A percentile compares a stretch with the other conserved stretches of the same genome.
Conservation (phyloP, 2,329 filamentous ascomycete genomes). For the Westerdykella aurantiaca region DNA sequence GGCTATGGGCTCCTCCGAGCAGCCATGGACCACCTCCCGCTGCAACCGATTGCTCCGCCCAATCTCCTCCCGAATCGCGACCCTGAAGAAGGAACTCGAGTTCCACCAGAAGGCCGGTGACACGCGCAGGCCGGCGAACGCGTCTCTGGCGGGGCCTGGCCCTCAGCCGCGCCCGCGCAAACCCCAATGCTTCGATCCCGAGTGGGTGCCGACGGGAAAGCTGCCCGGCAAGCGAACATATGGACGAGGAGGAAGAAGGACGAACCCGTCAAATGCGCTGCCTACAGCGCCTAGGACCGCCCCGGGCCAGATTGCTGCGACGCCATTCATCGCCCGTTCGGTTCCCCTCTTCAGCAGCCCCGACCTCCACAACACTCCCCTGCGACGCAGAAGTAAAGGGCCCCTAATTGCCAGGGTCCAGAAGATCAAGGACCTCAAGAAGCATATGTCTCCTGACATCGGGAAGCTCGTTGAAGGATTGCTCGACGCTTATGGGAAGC, state of each 20-base stretch:
- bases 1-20: conserved; percentile 24
- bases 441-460: conserved; percentile 19
- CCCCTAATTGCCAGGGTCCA: conserved; percentile 19
- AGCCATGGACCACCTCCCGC: conserved; percentile 40
- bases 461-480: conserved; percentile 28
- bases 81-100: conserved; percentile 33
- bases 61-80: conserved; percentile 37
- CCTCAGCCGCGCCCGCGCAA: conserved; percentile 9
- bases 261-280: conserved; percentile 3
- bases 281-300: conserved; percentile 6
- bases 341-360: conserved; percentile 26
- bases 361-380: conserved; percentile 22
- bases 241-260: conserved; percentile 20
- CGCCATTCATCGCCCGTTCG: conserved; percentile 31
- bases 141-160: conserved; percentile 15
- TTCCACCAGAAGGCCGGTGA: conserved; percentile 17
- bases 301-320: conserved; percentile 33
- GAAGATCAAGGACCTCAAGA: conserved; percentile 15
- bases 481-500: conserved; percentile 29
- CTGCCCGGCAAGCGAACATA: conserved; percentile 28
- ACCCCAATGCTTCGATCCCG: conserved; percentile 33
- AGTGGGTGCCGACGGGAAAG: conserved; percentile 31
- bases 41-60: conserved; percentile 41
- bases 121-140: conserved; percentile 15
- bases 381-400: conserved; percentile 21